These are phyloP conservation scores for Quercus dentata DNA, from an alignment of 306 rosid species.

Conservation along the genomic window DNA sequence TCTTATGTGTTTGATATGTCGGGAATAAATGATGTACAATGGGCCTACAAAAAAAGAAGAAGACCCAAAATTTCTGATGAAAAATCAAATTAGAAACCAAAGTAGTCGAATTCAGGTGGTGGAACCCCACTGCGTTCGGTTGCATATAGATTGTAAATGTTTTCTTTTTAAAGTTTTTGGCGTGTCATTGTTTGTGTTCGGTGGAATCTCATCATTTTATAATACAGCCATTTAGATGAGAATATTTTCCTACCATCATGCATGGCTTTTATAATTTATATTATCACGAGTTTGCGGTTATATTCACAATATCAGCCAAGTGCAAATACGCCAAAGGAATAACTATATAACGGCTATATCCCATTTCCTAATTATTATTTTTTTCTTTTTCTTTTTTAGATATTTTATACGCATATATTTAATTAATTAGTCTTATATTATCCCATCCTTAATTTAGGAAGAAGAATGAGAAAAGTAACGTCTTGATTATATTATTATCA, in stretches of 20 bases:
- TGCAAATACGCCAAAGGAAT: too few relatives aligned
- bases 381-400: too few relatives aligned
- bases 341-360: too few relatives aligned
- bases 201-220: conserved; percentile 14
- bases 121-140: not conserved
- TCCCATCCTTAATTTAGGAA: too few relatives aligned
- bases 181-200: conserved; percentile 7
- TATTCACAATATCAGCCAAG: too few relatives aligned
- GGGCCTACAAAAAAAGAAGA: conserved; percentile 5
- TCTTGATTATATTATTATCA: too few relatives aligned
- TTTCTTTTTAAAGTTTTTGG: not conserved
- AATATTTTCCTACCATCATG: not conserved
- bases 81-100: not conserved
- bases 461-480: too few relatives aligned
- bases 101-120: not conserved
- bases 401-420: too few relatives aligned
- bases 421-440: too few relatives aligned
- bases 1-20: conserved; percentile 23
- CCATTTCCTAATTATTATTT: too few relatives aligned
- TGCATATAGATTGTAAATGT: not conserved
- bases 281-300: too few relatives aligned
- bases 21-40: conserved; percentile 32
- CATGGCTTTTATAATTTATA: too few relatives aligned
- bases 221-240: not conserved
- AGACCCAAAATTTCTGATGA: conserved; percentile 8